phyloP scores from a whole-genome alignment of 306 rosid genomes.

The Quercus mongolica region DNA sequence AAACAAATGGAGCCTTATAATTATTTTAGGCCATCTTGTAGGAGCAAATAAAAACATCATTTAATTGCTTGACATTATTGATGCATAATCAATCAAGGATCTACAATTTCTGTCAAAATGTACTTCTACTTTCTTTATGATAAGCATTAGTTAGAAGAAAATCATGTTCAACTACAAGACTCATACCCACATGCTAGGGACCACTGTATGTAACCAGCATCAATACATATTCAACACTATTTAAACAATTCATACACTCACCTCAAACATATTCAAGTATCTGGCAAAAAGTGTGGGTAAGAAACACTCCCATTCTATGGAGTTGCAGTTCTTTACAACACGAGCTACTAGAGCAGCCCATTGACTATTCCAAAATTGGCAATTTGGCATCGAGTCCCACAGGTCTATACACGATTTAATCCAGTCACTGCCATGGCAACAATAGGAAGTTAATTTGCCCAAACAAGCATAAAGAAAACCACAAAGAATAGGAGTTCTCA shows the following conservation, averaged over 20 bases:
- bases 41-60: background rate
- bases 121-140: constrained; percentile 4
- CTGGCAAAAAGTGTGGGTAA: constrained; percentile 85
- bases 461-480: constrained; percentile 16
- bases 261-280: constrained; percentile 99
- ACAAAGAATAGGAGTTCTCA: constrained; percentile 17
- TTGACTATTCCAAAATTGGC: constrained; percentile 98
- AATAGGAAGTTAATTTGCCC: constrained; percentile 23
- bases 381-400: constrained; percentile 96
- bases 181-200: background rate
- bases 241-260: constrained; percentile 34
- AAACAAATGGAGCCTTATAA: background rate
- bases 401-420: constrained; percentile 59
- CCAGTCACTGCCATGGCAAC: constrained; percentile 64
- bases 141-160: constrained; percentile 2
- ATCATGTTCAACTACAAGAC: background rate
- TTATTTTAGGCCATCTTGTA: background rate
- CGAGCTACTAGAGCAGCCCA: constrained; percentile 97
- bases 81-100: background rate
- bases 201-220: constrained; percentile 11
- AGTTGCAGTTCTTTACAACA: constrained; percentile 67
- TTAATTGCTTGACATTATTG: background rate
- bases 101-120: constrained; percentile 1
- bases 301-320: constrained; percentile 76
- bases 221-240: constrained; percentile 13